phyloP scores from a whole-genome alignment of 148 eudicot genomes.

The Rhododendron henanense region DNA sequence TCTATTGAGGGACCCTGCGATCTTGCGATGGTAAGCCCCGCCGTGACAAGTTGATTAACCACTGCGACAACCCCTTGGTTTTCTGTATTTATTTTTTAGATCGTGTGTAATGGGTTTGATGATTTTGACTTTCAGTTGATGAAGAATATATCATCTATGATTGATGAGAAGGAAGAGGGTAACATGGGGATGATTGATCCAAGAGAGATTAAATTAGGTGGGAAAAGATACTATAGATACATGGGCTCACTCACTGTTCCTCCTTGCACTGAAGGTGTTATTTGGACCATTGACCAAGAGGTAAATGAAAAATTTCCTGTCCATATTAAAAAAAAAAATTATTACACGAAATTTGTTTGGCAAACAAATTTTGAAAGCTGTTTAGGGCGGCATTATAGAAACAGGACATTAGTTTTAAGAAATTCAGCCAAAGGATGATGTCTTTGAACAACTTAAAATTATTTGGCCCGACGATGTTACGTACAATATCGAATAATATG shows the following conservation, averaged over 20 bases:
- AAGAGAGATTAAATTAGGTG: conserved; percentile 20
- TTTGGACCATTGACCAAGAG: conserved; percentile 52
- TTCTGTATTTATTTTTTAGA: neutral
- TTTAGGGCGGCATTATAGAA: neutral
- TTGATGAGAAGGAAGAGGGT: conserved; percentile 20
- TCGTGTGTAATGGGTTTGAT: neutral
- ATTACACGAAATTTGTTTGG: neutral
- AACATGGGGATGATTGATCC: conserved; percentile 47
- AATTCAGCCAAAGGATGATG: neutral
- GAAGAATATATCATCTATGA: conserved; percentile 30
- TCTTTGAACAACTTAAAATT: neutral
- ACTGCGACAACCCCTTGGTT: neutral
- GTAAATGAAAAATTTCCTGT: conserved; percentile 8
- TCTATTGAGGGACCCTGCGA: neutral
- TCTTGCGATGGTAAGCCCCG: accelerated
- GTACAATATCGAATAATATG: no score
- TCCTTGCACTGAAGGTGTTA: conserved; percentile 78
- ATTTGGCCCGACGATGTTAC: neutral
- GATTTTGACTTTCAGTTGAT: conserved; percentile 34
- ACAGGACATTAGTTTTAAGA: no score
- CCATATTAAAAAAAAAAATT: neutral
- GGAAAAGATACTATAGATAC: conserved; percentile 45
- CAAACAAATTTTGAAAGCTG: neutral
- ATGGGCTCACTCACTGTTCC: conserved; percentile 75
- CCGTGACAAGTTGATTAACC: neutral